phyloP scores from a whole-genome alignment of 2,329 filamentous ascomycete genomes.

The Pseudogymnoascus sp. region DNA sequence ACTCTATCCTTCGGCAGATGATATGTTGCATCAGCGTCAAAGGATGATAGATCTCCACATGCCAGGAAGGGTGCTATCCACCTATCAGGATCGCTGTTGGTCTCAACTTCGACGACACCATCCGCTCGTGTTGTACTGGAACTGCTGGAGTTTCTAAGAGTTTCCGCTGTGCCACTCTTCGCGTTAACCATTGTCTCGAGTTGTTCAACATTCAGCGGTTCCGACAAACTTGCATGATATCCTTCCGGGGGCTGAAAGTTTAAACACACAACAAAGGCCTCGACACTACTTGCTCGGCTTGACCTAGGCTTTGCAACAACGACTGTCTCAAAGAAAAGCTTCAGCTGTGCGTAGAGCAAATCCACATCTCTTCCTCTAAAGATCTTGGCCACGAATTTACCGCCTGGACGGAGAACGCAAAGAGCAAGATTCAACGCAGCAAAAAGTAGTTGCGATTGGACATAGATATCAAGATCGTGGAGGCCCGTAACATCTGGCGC shows the following conservation, averaged over 20 bases:
- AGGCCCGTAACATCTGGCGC: constrained; percentile 94
- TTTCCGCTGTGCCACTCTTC: constrained; percentile 33
- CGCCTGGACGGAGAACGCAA: constrained; percentile 84
- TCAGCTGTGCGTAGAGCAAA: constrained; percentile 85
- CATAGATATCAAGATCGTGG: constrained; percentile 96
- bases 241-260: constrained; percentile 74
- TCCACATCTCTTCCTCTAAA: constrained; percentile 95
- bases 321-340: constrained; percentile 80
- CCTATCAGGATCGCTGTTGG: constrained; percentile 39
- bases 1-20: constrained; percentile 77
- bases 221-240: constrained; percentile 67
- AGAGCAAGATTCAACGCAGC: constrained; percentile 88
- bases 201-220: constrained; percentile 58
- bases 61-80: constrained; percentile 96
- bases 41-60: constrained; percentile 91
- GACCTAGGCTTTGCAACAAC: constrained; percentile 89
- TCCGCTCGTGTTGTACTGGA: constrained; percentile 14
- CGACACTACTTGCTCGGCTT: constrained; percentile 90
- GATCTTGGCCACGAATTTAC: constrained; percentile 96
- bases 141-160: constrained; percentile 27
- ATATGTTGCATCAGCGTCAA: constrained; percentile 94
- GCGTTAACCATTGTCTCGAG: constrained; percentile 42
- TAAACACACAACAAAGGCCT: constrained; percentile 92
- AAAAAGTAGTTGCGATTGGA: constrained; percentile 91
- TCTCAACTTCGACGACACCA: constrained; percentile 22